Evolutionary conservation across 2,329 filamentous ascomycete genomes (phyloP), one percentile per base, ranked within the genome.

Genomic region (Ceratocystis albifundus): DNA sequence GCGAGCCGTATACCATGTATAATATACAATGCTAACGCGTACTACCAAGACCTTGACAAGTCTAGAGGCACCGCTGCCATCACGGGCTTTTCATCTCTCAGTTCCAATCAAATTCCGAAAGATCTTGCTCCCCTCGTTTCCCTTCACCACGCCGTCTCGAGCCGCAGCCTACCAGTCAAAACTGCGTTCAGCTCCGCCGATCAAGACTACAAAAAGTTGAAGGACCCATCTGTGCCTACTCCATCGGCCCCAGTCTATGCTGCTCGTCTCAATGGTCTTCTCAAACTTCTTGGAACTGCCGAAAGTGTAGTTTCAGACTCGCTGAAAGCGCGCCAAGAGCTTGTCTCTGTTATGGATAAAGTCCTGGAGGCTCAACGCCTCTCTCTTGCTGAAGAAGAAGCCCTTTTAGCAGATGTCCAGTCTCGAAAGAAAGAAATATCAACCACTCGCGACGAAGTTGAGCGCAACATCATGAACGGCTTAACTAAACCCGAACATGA

Each of bases 161-260:
- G 95, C 75, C 81, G 89, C 63, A 82, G 86, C 22, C 78, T 88
- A 10, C 81, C 85, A 8, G 82, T 87, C 17, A 88, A 86, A 72
- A 83, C 84, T 2, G 82, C 86, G 1, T 75, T 89, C 61, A 83
- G 84, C 65, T 82, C 84, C 12, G 91, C 93, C 57, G 88, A 89
- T 70, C 80, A 86, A 69, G 93, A 97, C 70, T 96, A 90, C 72
- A 84, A 88, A 63, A 96, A 93, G 74, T 81, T 95, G 72, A 88
- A 86, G 65, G 88, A 91, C 71, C 83, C 90, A 0, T 79, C 80
- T 32, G 82, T 82, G 0, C 79, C 83, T 0, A 79, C 87, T 1
- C 90, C 93, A 0, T 88, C 90, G 0, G 87, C 92, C 0, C 92
- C 94, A 0, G 92, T 99, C 22, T 90, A 96, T 73, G 94, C 94